phyloP scores from a whole-genome alignment of 2,329 filamentous ascomycete species.

The Epichloe sp. region DNA sequence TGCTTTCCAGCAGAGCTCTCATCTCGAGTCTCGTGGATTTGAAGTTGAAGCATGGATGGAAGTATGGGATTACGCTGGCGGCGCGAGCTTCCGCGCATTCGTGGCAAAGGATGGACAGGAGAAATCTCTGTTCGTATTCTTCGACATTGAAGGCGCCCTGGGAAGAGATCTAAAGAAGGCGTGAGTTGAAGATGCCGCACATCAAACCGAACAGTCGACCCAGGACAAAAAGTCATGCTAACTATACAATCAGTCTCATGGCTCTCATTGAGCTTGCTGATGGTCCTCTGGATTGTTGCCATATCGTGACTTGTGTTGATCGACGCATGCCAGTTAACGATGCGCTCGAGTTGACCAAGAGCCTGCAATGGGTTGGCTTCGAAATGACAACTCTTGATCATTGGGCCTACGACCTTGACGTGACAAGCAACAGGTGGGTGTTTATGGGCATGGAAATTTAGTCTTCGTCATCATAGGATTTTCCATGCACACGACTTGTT shows the following conservation, averaged over 20 bases:
- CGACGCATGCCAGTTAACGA: slow-evolving; percentile 51
- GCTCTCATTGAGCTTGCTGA: slow-evolving; percentile 81
- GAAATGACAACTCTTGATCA: slow-evolving; percentile 67
- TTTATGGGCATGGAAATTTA: slow-evolving; percentile 83
- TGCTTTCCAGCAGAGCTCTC: slow-evolving; percentile 18
- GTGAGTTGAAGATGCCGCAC: slow-evolving; percentile 36
- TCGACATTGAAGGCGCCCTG: slow-evolving; percentile 55
- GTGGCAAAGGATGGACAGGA: slow-evolving; percentile 56
- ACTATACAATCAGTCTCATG: slow-evolving; percentile 52
- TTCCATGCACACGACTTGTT: neutral
- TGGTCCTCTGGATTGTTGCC: slow-evolving; percentile 59
- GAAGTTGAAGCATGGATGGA: slow-evolving; percentile 54
- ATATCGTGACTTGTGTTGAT: slow-evolving; percentile 72
- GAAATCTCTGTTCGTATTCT: slow-evolving; percentile 77
- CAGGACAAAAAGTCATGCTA: neutral
- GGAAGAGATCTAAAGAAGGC: slow-evolving; percentile 74
- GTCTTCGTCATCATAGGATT: slow-evolving; percentile 7
- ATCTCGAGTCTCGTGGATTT: slow-evolving; percentile 17
- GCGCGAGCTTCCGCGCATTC: slow-evolving; percentile 77
- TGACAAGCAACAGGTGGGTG: slow-evolving; percentile 67
- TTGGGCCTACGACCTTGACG: slow-evolving; percentile 52
- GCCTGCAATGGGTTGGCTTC: slow-evolving; percentile 88
- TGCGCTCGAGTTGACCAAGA: slow-evolving; percentile 57
- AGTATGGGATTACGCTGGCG: slow-evolving; percentile 75
- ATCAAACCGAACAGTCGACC: neutral